Evolutionary conservation across 371 early-diverging fungal genomes (phyloP), one percentile per base, ranked within the genome.

Genomic region (Zopfochytrium polystomum): DNA sequence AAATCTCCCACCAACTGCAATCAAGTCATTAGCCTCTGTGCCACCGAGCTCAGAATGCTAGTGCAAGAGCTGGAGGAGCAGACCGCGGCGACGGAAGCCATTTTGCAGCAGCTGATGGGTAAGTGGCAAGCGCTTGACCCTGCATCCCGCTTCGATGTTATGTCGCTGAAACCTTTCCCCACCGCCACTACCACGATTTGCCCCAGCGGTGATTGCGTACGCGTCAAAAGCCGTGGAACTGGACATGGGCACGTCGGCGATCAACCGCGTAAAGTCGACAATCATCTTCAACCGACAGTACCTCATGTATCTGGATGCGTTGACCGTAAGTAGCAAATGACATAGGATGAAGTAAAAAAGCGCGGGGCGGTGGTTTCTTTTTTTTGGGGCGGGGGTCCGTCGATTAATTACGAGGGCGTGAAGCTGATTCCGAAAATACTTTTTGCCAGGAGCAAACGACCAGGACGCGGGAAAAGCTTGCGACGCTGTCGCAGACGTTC

Each of bases 261-360:
- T 29, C n/a, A 32, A 27, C 3, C 13, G 15, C 6, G 3, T 22
- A 30, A 52, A 52, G 2, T 52, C 31, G 26, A 34, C 63, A 2
- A 62, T 77, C 34, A 64, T 78, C 2, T 78, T 75, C 46, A 60
- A 68, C 18, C 50, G 80, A 18, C 79, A 81, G 58, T 71, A 68
- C 42, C 63, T 80, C 9, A 78, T 80, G 45, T 81, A 81, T 53
- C 59, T 81, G 33, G 81, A 81, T 51, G 79, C 81, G 2, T 60
- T 81, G 5, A 69, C 69, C 52, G 70, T 70, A 30, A 0, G 35
- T 32, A 6, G 52, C 31, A 44, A 4, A 49, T 32, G 7, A 4
- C 22, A n/a, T n/a, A n/a, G n/a, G n/a, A n/a, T n/a, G n/a, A n/a
- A n/a, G n/a, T n/a, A n/a, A n/a, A n/a, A n/a, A n/a, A n/a, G n/a